These are phyloP conservation scores for Talaromyces proteolyticus DNA, from an alignment of 495 filamentous ascomycete species.

Conservation along the genomic window DNA sequence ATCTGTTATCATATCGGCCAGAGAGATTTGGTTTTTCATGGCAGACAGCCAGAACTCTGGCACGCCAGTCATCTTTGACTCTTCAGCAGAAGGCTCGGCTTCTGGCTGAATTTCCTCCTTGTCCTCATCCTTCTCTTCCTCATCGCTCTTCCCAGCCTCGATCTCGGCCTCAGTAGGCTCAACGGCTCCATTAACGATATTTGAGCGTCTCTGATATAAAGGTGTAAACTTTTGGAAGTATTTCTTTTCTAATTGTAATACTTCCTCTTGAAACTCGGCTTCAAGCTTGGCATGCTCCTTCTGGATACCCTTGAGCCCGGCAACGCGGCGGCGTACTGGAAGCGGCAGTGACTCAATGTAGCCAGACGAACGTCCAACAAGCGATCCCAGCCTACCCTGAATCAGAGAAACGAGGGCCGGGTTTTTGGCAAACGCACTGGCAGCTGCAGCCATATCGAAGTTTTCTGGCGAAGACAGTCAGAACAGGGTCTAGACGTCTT, in stretches of 20 bases:
- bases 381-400: slow-evolving; percentile 86
- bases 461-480: slow-evolving; percentile 56
- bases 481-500: too few relatives aligned
- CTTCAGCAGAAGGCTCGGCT: slow-evolving; percentile 39
- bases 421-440: slow-evolving; percentile 89
- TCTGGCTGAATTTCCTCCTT: slow-evolving; percentile 40
- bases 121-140: slow-evolving; percentile 58
- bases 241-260: slow-evolving; percentile 96
- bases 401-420: slow-evolving; percentile 93
- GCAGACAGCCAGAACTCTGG: slow-evolving; percentile 99
- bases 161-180: slow-evolving; percentile 88
- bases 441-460: slow-evolving; percentile 78
- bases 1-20: slow-evolving; percentile 97
- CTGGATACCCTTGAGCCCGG: slow-evolving; percentile 94
- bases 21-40: slow-evolving; percentile 97
- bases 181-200: slow-evolving; percentile 80
- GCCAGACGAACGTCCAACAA: slow-evolving; percentile 92
- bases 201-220: slow-evolving; percentile 89
- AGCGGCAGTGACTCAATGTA: slow-evolving; percentile 94
- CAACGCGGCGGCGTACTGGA: slow-evolving; percentile 84
- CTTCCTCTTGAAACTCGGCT: slow-evolving; percentile 96
- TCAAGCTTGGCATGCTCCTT: slow-evolving; percentile 98
- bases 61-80: slow-evolving; percentile 64
- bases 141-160: slow-evolving; percentile 75
- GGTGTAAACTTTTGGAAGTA: slow-evolving; percentile 98